Conservation (phyloP, 2,329 filamentous ascomycete genomes). For the Leptographium flavum region DNA sequence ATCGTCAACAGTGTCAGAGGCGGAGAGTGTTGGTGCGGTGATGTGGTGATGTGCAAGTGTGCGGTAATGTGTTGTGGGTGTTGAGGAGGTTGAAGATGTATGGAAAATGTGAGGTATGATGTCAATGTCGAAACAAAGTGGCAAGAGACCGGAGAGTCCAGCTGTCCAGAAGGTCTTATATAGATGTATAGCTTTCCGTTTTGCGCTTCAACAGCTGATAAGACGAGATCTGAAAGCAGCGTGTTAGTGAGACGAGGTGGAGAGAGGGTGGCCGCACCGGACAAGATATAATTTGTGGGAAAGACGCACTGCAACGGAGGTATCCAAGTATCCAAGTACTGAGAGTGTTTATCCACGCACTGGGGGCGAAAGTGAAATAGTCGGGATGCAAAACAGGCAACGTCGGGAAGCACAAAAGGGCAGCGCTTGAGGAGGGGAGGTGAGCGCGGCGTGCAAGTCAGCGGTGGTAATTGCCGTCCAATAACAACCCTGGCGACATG, state of each 20-base stretch:
- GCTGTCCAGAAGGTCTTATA: background rate
- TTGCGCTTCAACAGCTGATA: too few relatives aligned
- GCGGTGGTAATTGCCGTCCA: background rate
- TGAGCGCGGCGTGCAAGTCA: background rate
- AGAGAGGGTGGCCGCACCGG: background rate
- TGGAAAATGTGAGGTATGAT: too few relatives aligned
- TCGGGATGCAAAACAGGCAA: background rate
- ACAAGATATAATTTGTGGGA: background rate
- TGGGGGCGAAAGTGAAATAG: background rate
- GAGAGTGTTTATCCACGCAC: background rate
- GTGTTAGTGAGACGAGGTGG: background rate
- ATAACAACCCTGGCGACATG: background rate
- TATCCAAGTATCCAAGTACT: too few relatives aligned
- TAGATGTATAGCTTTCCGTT: background rate
- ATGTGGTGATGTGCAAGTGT: too few relatives aligned
- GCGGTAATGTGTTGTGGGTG: too few relatives aligned
- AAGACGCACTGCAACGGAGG: background rate
- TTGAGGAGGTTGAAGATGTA: too few relatives aligned
- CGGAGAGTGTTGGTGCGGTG: background rate
- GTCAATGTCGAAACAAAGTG: too few relatives aligned
- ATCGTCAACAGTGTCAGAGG: conserved; percentile 25
- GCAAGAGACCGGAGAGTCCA: background rate
- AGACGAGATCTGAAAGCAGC: background rate
- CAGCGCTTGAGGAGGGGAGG: background rate
- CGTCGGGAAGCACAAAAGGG: background rate